These are phyloP conservation scores for Teratosphaeria epicoccoides DNA, from an alignment of 2,329 filamentous ascomycete genomes.

Conservation along the genomic window DNA sequence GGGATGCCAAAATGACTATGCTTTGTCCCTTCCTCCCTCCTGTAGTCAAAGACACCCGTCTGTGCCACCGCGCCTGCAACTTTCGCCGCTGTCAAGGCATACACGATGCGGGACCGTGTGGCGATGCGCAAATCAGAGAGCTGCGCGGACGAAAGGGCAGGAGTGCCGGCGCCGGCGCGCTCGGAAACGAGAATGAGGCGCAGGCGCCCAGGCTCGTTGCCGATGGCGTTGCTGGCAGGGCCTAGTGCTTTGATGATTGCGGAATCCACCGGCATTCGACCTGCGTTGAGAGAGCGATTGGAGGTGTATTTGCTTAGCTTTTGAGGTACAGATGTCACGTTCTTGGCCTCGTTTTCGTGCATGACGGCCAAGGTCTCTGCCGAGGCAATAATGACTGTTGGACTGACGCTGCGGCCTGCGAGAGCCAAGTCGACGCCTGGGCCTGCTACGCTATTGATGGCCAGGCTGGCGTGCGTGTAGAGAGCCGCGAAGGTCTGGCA, in stretches of 20 bases:
- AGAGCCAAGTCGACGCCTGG: constrained; percentile 59
- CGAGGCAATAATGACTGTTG: constrained; percentile 72
- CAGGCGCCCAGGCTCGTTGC: constrained; percentile 58
- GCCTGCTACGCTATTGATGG: constrained; percentile 79
- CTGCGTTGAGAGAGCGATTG: constrained; percentile 57
- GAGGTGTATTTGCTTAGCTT: constrained; percentile 62
- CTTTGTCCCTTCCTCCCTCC: constrained; percentile 39
- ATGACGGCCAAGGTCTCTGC: constrained; percentile 60
- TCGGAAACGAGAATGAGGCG: constrained; percentile 75
- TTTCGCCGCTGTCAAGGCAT: constrained; percentile 68
- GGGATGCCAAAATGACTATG: constrained; percentile 71
- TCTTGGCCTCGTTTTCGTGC: constrained; percentile 51
- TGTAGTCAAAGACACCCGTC: constrained; percentile 80
- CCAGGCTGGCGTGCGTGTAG: constrained; percentile 73
- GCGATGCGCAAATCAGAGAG: constrained; percentile 76
- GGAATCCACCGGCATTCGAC: constrained; percentile 60
- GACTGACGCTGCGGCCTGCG: constrained; percentile 63
- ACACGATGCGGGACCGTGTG: constrained; percentile 68
- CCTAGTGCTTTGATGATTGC: constrained; percentile 53
- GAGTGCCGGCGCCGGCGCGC: constrained; percentile 47
- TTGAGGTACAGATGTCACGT: constrained; percentile 47
- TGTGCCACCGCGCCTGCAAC: constrained; percentile 88
- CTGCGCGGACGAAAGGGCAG: constrained; percentile 55
- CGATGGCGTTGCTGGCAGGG: constrained; percentile 46
- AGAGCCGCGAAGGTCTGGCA: constrained; percentile 71